These are phyloP conservation scores for Reticulascus tulasneorum DNA, from an alignment of 2,329 filamentous ascomycete species.

Conservation along the genomic window DNA sequence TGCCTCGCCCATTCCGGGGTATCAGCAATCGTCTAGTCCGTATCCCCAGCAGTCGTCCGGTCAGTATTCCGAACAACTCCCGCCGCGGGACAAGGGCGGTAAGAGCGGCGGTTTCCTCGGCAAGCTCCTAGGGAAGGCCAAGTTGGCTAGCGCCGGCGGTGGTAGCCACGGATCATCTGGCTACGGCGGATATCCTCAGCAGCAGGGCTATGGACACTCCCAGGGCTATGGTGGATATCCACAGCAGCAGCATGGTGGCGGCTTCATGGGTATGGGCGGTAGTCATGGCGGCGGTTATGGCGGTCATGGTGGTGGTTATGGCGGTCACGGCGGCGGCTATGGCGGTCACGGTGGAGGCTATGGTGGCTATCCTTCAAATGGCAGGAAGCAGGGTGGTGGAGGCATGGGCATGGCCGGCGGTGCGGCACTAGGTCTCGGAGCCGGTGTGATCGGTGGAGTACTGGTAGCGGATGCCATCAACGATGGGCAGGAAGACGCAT, in stretches of 20 bases:
- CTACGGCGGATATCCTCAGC: conserved; percentile 20
- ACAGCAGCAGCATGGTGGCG: conserved; percentile 22
- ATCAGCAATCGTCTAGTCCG: conserved; percentile 22
- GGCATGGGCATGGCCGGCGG: conserved; percentile 63
- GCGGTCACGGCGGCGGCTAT: conserved; percentile 30
- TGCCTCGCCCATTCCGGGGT: conserved; percentile 23
- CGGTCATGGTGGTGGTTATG: conserved; percentile 15
- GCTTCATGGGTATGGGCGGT: too few relatives aligned
- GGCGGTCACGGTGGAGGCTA: conserved; percentile 35
- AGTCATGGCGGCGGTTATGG: too few relatives aligned
- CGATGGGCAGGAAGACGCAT: conserved; percentile 56
- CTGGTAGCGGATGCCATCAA: conserved; percentile 66
- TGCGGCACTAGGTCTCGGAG: conserved; percentile 73
- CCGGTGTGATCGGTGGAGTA: conserved; percentile 74
- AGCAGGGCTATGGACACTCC: conserved; percentile 28
- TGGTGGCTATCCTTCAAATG: too few relatives aligned
- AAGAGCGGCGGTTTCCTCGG: conserved; percentile 46
- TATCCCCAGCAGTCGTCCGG: conserved; percentile 26
- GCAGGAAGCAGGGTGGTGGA: conserved; percentile 26
- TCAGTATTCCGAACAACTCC: conserved; percentile 34
- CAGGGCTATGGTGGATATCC: conserved; percentile 33
- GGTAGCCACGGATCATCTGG: conserved; percentile 21
- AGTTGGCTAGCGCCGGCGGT: conserved; percentile 28
- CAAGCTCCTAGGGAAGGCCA: conserved; percentile 48
- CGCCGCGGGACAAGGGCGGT: conserved; percentile 31